These are phyloP conservation scores for Fraxinus quadrangulata DNA, from an alignment of 257 asterid species.

Conservation along the genomic window DNA sequence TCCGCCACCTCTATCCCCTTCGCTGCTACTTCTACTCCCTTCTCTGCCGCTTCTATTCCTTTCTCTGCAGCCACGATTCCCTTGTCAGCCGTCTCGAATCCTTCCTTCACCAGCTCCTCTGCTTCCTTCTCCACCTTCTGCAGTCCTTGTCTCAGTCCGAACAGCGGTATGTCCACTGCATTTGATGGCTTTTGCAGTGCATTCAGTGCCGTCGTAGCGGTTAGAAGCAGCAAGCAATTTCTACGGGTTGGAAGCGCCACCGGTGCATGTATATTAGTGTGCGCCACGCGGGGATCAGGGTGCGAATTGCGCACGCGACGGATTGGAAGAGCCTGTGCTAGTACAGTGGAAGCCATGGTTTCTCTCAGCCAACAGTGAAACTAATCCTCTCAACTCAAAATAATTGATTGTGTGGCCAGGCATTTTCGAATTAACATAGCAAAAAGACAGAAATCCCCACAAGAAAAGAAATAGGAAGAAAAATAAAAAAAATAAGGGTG, in stretches of 20 bases:
- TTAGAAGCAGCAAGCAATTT: slow-evolving; percentile 55
- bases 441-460: slow-evolving; percentile 28
- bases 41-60: slow-evolving; percentile 59
- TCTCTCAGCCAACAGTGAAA: slow-evolving; percentile 13
- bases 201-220: slow-evolving; percentile 60
- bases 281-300: slow-evolving; percentile 30
- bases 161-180: slow-evolving; percentile 73
- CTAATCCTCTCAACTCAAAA: slow-evolving; percentile 23
- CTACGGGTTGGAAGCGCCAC: slow-evolving; percentile 58
- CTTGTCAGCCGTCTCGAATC: slow-evolving; percentile 75
- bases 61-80: slow-evolving; percentile 61
- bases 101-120: slow-evolving; percentile 72
- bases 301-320: slow-evolving; percentile 26
- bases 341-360: slow-evolving; percentile 58
- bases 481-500: not conserved
- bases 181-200: slow-evolving; percentile 60
- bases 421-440: slow-evolving; percentile 9
- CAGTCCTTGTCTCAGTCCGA: slow-evolving; percentile 65
- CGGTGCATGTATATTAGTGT: slow-evolving; percentile 25
- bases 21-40: slow-evolving; percentile 59
- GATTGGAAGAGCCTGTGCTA: slow-evolving; percentile 39
- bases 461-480: not conserved
- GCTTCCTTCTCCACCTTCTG: slow-evolving; percentile 71
- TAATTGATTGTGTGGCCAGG: slow-evolving; percentile 34
- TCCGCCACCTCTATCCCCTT: slow-evolving; percentile 47